Evolutionary conservation across 2,329 filamentous ascomycete genomes (phyloP), one percentile per base, ranked within the genome.

Genomic region (Coleophoma crateriformis): DNA sequence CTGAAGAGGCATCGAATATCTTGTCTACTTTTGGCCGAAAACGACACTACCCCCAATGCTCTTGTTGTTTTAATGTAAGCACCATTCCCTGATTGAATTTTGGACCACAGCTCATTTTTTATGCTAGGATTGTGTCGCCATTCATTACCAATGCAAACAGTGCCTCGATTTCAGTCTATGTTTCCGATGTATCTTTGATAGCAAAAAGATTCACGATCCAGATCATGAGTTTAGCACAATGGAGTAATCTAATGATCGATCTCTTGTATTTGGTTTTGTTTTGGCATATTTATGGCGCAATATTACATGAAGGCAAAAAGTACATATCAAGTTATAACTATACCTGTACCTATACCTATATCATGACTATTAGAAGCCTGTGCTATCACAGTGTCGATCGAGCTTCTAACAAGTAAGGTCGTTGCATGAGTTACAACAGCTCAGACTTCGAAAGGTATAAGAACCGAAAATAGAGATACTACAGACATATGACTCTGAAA

Each of bases 11-110:
- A 43, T 39, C 45, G 11, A 17, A 47, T 4, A n/a, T 19, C 10
- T 15, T n/a, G 40, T 17, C 35, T 50, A 44, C 44, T 37, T 27
- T 17, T 32, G 12, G 19, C 19, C 19, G 19, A 19, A 2, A 19
- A 19, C 19, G 20, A 33, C 17, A 42, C 14, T n/a, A 32, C 17
- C 27, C 7, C 15, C 10, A 15, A 4, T 50, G 49, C 37, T 32
- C 8, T 37, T 50, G 37, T 47, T 50, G 49, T 50, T 50, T 47
- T 47, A 44, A 50, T 47, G 49, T 50, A 47, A 50, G 49, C 38
- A 27, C 22, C 27, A 37, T 39, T 38, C n/a, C 19, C 8, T 27
- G 5, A 35, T 43, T 15, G 3, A 42, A 15, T 33, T 19, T 44
- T 42, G 34, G 43, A 37, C 35, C 15, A 35, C 32, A 47, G 45